Evolutionary conservation across 1,139 yeast species (phyloP).

Genomic region (Blastobotrys elegans): DNA sequence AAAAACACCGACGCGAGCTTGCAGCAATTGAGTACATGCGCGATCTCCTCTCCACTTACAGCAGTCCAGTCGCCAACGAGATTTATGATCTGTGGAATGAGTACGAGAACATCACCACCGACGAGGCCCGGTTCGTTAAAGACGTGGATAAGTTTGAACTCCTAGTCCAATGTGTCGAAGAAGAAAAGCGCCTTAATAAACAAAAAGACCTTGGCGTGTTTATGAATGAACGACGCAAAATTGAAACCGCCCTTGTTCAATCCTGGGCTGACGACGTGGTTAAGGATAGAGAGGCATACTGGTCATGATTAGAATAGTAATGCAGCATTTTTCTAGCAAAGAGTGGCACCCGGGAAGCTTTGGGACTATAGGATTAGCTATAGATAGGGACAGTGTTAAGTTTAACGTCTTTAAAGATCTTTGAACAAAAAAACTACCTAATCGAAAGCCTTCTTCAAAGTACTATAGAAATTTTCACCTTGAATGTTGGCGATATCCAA

Average conservation of each 20-base stretch:
- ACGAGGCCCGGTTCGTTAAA: conserved; percentile 86
- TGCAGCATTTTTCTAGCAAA: no score
- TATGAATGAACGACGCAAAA: conserved; percentile 54
- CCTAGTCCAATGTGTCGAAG: conserved; percentile 86
- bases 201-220: conserved; percentile 62
- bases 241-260: conserved; percentile 69
- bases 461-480: no score
- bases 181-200: conserved; percentile 59
- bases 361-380: no score
- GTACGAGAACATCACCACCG: conserved; percentile 75
- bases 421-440: no score
- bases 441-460: no score
- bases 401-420: no score
- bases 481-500: conserved; percentile 57
- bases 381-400: no score
- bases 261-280: conserved; percentile 66
- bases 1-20: conserved; percentile 77
- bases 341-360: no score
- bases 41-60: conserved; percentile 58
- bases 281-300: conserved; percentile 48
- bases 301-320: no score
- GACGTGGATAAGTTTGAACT: conserved; percentile 94
- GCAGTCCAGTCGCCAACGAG: conserved; percentile 57
- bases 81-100: conserved; percentile 78
- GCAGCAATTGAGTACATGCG: conserved; percentile 67